Evolutionary conservation across 441 rosid species (phyloP), one percentile per base, ranked within the genome.

Genomic region (Bocquillonia castaneifolia): DNA sequence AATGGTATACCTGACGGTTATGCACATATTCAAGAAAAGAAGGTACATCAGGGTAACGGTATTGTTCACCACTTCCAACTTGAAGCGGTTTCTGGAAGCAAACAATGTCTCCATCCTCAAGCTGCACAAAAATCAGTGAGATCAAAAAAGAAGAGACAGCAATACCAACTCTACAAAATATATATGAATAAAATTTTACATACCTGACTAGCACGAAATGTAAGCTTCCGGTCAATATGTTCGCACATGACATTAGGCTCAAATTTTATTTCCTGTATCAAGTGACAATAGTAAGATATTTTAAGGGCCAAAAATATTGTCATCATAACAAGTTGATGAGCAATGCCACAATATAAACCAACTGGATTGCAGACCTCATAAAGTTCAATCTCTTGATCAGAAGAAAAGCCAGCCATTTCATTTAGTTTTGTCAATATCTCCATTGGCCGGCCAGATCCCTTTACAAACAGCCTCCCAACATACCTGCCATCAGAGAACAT

Each of bases 241-340:
- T 94, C 99, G 63, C 98, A 92, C 99, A 94, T 90, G 42, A 94
- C 98, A 77, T 76, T 58, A 37, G 99, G 97, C 70, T 83, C 96
- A 78, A 88, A 94, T 78, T 94, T 94, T 72, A 94, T 90, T 82
- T 94, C 99, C 98, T 95, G 86, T 40, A 64, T 29, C 69, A n/a
- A 62, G 55, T 5, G 25, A 18, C 15, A 28, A 42, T n/a, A 59
- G 22, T 39, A 44, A 73, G 56, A 60, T 18, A 59, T 10, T 47
- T 34, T 12, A 29, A 3, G 12, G 25, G 25, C 32, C 29, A 20
- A 53, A 42, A 54, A 59, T 34, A 34, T 22, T 17, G 1, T 8
- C 22, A n/a, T n/a, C n/a, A n/a, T 18, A 28, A 57, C 20, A 45
- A 37, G 32, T 45, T 20, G 20, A 56, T 6, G 15, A 68, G 1